Base-by-base conservation (phyloP, 768 basidiomycete genomes). In the Neoboletus subvelutipes region DNA sequence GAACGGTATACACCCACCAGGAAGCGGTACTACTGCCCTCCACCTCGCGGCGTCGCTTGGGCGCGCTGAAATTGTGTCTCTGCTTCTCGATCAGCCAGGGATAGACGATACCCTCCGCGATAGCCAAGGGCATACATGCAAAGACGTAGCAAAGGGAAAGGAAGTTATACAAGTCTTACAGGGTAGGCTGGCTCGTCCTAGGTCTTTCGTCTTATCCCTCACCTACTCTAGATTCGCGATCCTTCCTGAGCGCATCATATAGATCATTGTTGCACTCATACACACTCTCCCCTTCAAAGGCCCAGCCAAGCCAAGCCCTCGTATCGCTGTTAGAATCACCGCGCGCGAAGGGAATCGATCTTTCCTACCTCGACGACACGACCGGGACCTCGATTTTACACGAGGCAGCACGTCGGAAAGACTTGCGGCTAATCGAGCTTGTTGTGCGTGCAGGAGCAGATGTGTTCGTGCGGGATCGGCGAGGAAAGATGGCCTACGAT, bases 371-470 rank as follows among this genome's bases (percentile, higher is more conserved):
- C 13, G 93, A 96, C 60, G 83, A 88, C 49, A 77, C 80, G n/a
- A 81, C 85, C 2, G 94, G 94, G 0, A 80, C 81, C 3, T 85
- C 90, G 0, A 72, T 97, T 6, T 77, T 98, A 1, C 95, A 98
- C 61, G 94, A 95, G 70, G 92, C 94, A 1, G 90, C 91, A 0
- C 77, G 82, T 36, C 79, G 93, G 17, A 87, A 87, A 57, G 92
- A 97, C 66, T 74, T 96, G 22, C 78, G 85, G 5, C 73, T 96
- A 20, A 83, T 96, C 28, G 91, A 96, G 65, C 79, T 93, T n/a
- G 87, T 85, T 0, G 83, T 94, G 2, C 82, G 88, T 24, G 87
- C 88, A 10, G 94, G 94, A 0, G 93, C 92, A 0, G 93, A 95
- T 66, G 88, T 95, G 5, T 95, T 95, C 66, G 86, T 89, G 2